Evolutionary conservation across 352 stramenopile species (phyloP), one percentile per base, ranked within the genome.

Genomic region (Pythium insidiosum): DNA sequence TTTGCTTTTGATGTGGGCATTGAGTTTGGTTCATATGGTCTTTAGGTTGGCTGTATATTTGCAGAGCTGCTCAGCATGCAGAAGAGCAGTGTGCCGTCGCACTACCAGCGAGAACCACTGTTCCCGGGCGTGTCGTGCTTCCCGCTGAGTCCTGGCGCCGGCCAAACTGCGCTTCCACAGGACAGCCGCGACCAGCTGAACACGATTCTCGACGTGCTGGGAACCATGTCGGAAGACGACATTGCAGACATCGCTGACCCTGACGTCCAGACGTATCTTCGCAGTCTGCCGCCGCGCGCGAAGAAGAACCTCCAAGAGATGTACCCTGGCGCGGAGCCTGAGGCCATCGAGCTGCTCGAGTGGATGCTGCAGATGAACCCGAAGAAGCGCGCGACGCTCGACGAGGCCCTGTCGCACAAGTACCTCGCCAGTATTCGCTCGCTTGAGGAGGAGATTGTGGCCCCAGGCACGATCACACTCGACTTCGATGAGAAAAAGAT

Each of bases 51-150:
- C 19, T 97, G 93, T 47, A 97, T 97, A 57, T 95, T 98, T 68
- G 90, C 83, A 0, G 93, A 97, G 65, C 70, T 98, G 24, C 49
- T 97, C 38, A 97, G 85, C 52, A 98, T 98, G 94, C 90, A 98
- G 62, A 94, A 97, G 72, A 96, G 79, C 47, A 97, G 84, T 58
- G 85, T 97, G 38, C 82, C 88, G 39, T 95, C 81, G 35, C 95
- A 97, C 61, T 92, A 97, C 73, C 84, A 97, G 58, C 77, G 94
- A 25, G 79, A 95, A 31, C 91, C 94, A 34, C 57, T 98, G 23
- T 98, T 98, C 68, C 94, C 94, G 1, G 94, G 94, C 29, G 90
- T 96, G 5, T 96, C 85, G 33, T 97, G 80, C 49, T 93, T 93
- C 45, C 80, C 77, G 22, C 45, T 93, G 26, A 90, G 77, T 34